Base-by-base conservation (phyloP, 768 basidiomycete genomes). In the Harrya chromipes region DNA sequence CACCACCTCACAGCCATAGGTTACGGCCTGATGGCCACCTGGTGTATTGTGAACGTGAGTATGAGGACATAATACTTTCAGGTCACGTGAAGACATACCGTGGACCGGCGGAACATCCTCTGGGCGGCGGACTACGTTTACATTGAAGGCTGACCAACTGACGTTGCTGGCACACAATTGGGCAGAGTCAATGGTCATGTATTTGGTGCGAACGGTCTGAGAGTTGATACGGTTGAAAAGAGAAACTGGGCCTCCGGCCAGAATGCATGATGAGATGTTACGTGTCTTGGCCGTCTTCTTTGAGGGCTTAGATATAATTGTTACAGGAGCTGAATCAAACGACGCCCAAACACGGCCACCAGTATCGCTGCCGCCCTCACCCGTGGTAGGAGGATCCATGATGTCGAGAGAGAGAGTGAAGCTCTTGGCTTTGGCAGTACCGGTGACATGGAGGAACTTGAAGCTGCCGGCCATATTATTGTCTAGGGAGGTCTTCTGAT, bases 241-340 rank as follows among this genome's bases (percentile, higher is more conserved):
- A 46, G 91, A 90, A 43, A 97, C 90, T 31, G 91, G 87, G 19
- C 90, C 88, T 41, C 89, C 87, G 24, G 86, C 87, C 47, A 92
- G 79, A 67, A 97, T 92, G 73, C 92, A 94, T 19, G 85, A 91
- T 38, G 85, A 87, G 64, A 88, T 87, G 74, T 90, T 86, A 72
- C 93, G 86, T 60, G 93, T 93, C 74, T 94, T 95, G 50, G 90
- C 90, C 10, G 92, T 95, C 77, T 94, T 94, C 80, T 94, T 94
- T 52, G 92, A 94, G 29, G 94, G 94, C 69, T 97, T 97, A 62
- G 94, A 94, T 62, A 97, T 94, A 71, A 97, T 93, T 40, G 88
- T 86, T 60, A 97, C 87, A 40, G 92, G 90, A 29, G 89, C 85
- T 26, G 93, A 95, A 67, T 91, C 85, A 73, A 97, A 93, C 27